Percentiles rank a stretch among this genome's conserved stretches.
phyloP scores from a whole-genome alignment of 805 yeast species.

The Monosporozyma aquatica region DNA sequence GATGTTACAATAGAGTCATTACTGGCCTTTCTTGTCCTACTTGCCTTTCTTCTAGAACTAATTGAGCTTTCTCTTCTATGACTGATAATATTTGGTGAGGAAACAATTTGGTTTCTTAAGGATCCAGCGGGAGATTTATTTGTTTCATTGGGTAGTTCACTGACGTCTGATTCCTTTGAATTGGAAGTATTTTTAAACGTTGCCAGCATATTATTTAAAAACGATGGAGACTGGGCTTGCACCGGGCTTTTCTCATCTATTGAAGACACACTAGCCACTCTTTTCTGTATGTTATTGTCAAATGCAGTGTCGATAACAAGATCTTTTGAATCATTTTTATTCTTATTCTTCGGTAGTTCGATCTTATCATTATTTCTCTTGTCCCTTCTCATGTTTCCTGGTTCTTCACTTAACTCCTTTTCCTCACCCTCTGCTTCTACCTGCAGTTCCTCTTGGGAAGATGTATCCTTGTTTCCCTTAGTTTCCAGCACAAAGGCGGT shows the following conservation, averaged over 20 bases:
- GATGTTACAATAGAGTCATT: constrained; percentile 2
- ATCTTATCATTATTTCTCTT: not conserved
- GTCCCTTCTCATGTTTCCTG: no score
- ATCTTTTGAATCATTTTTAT: not conserved
- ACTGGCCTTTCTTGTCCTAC: constrained; percentile 8
- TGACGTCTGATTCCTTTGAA: no score
- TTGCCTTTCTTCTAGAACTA: constrained; percentile 3
- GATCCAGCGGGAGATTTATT: no score
- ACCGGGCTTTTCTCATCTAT: not conserved
- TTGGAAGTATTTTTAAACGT: constrained; percentile 2
- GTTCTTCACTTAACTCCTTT: not conserved
- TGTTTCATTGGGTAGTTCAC: no score
- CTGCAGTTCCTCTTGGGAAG: no score
- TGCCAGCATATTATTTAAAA: constrained; percentile 8
- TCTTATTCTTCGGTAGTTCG: no score
- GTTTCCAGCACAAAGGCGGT: constrained; percentile 2
- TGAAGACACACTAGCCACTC: not conserved
- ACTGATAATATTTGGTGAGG: constrained; percentile 25
- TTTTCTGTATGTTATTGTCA: not conserved
- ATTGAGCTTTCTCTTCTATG: constrained; percentile 23
- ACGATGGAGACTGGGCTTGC: constrained; percentile 10
- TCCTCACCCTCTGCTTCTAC: not conserved
- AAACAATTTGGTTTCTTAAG: not conserved
- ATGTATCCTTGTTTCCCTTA: no score
- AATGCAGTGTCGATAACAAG: no score